Evolutionary conservation across 2,329 filamentous ascomycete species (phyloP), one percentile per base, ranked within the genome.

Genomic region (Cadophora malorum): DNA sequence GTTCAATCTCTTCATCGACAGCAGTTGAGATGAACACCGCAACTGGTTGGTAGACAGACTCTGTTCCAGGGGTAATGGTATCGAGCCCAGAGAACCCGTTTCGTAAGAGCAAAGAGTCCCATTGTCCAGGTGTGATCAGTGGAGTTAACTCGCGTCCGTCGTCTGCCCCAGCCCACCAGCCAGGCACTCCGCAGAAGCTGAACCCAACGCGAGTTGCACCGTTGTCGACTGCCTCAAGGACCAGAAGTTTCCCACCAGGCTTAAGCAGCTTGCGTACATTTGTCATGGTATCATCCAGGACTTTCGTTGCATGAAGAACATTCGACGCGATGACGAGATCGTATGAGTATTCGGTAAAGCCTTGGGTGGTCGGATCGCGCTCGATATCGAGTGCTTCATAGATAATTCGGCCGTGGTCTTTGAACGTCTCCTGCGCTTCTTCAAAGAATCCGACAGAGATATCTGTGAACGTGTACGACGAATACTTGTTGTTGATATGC

Each of bases 391-490:
- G 74, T 0, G 71, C 74, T 33, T 76, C 75, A 69, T 77, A 81
- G 45, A 65, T 61, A 33, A 69, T 66, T 21, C 67, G 41, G 12
- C 49, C 49, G 31, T 55, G 45, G 7, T n/a, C 66, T 47, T 7
- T 61, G 68, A 79, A 76, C 4, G 64, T 65, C 38, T 76, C 71
- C 23, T 73, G 67, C 0, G 79, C 80, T 1, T 74, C 70, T 16
- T 79, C 78, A 61, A 84, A 83, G 74, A 82, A 82, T 8, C 76
- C 78, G 3, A 76, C 67, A 0, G 79, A 80, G 14, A 83, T 78
- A 66, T 84, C 83, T 0, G 83, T 84, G 72, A 77, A 85, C 0
- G 80, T 82, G 71, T 84, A 85, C 1, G 76, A 77, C 2, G 75
- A 70, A 56, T 80, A 81, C 3, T 67, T 9, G n/a, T 71, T 21